Base-by-base conservation (phyloP, 2,329 filamentous ascomycete species). In the Teratosphaeria nubilosa region DNA sequence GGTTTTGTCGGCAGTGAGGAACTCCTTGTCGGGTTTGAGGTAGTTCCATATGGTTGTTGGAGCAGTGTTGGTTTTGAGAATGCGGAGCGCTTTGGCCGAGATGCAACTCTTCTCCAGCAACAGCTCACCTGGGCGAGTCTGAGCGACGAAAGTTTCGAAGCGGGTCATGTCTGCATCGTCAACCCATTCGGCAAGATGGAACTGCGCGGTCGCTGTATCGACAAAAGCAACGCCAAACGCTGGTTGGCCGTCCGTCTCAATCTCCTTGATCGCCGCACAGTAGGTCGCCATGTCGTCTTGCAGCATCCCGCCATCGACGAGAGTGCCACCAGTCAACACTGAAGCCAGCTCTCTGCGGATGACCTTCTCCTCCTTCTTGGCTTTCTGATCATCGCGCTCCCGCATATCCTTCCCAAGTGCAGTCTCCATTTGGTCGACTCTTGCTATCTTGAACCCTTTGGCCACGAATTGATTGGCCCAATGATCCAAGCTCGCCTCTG, bases 391-490 rank as follows among this genome's bases (percentile, higher is more conserved):
- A 62, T 88, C 89, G 41, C 92, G 84, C 73, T 99, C 94, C n/a
- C 94, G 87, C 94, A 99, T 97, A 73, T 99, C 92, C 72, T 99
- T 99, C 59, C 87, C 91, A 9, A 99, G 77, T 1, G 94, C 94
- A 34, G 91, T 95, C 75, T 99, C 94, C 80, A 91, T 91, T 72
- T 99, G 94, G 71, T 97, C 94, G 25, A 99, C 94, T 20, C 92
- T 82, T 6, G 94, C 94, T 56, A 99, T 95, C 74, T 99, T 99
- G 82, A 86, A 96, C 34, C 95, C 94, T 73, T 97, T 97, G 59
- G 92, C 94, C 48, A 99, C 91, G 67, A 99, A 99, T 68, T 99
- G 94, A 68, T 95, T 96, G 58, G 94, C 91, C 94, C 94, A 99
- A 72, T 94, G 86, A 68, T 94, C 90, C n/a, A 99, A 78, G 13